phyloP scores from a whole-genome alignment of 2,329 filamentous ascomycete species.

The Cladosporium cucumerinum region DNA sequence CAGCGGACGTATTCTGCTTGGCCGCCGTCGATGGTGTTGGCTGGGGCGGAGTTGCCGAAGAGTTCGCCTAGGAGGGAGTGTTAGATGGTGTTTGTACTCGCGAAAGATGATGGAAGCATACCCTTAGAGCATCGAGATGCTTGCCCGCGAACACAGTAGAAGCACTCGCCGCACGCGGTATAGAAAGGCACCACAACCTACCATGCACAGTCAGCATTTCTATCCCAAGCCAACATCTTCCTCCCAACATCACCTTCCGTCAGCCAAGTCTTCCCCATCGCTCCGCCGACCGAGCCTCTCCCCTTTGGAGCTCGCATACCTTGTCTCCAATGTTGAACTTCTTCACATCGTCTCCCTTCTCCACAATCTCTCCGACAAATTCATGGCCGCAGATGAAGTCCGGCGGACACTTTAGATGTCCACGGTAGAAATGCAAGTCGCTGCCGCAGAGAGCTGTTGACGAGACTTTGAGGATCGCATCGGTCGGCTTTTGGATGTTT shows the following conservation, averaged over 20 bases:
- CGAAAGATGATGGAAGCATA: background rate
- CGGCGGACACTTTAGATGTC: constrained; percentile 67
- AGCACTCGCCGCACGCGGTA: constrained; percentile 71
- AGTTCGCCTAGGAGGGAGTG: constrained; percentile 45
- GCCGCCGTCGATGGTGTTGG: constrained; percentile 33
- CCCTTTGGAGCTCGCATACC: constrained; percentile 19
- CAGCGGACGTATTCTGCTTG: constrained; percentile 58
- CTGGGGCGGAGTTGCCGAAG: constrained; percentile 29
- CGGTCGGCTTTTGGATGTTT: constrained; percentile 64
- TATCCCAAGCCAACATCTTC: no score
- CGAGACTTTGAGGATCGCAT: constrained; percentile 79
- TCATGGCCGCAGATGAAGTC: constrained; percentile 72
- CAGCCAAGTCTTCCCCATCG: background rate
- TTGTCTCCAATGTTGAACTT: constrained; percentile 67
- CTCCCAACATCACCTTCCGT: background rate
- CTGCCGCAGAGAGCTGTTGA: constrained; percentile 85
- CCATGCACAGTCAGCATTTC: background rate
- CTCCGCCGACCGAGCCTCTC: background rate
- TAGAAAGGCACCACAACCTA: constrained; percentile 82
- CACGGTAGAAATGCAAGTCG: constrained; percentile 83
- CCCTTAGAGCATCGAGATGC: constrained; percentile 72
- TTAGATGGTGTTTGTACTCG: background rate
- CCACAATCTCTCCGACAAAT: constrained; percentile 73
- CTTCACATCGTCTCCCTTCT: constrained; percentile 65
- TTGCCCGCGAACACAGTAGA: constrained; percentile 75